Evolutionary conservation across 108 stramenopile genomes (phyloP), one percentile per base, ranked within the genome.

Genomic region (Cyclotella atomus): DNA sequence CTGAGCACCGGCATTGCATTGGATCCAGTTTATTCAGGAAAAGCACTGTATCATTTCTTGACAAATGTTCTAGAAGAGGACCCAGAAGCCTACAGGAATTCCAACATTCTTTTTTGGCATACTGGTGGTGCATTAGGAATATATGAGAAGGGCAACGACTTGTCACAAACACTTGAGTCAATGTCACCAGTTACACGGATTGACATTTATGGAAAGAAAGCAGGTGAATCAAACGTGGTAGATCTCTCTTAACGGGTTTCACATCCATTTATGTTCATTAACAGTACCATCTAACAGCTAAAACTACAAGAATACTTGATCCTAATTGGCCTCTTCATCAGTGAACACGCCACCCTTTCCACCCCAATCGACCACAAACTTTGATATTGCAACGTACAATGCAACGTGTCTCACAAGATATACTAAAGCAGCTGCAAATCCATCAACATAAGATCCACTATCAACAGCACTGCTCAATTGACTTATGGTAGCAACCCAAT

Each of bases 21-120:
- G 67, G 96, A 96, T 88, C 92, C 96, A 1, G 94, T 95, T 10
- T 97, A 95, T 61, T 84, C 89, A 4, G 96, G 96, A 14, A 97
- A 97, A 70, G 94, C 94, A 8, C 61, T 97, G 67, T 95, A 88
- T 72, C 61, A 87, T 36, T 94, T 93, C 64, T 44, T 91, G 28
- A 79, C 50, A 36, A 33, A 87, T 19, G 83, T 90, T 5, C 52
- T 91, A 29, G 76, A 88, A 52, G 75, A 79, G 10, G 65, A 85
- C 53, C 57, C 72, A n/a, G 72, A 84, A 45, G 32, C 65, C 14
- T 86, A 82, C 55, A 70, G 84, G 35, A 76, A 79, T 43, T 82
- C 77, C 24, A 91, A 80, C 16, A 77, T 96, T 57, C 64, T 97
- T 29, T 97, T 95, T 82, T 92, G 91, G 89, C 96, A 97, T 49